Evolutionary conservation across 306 rosid genomes (phyloP).

Genomic region (Aeschynomene evenia): DNA sequence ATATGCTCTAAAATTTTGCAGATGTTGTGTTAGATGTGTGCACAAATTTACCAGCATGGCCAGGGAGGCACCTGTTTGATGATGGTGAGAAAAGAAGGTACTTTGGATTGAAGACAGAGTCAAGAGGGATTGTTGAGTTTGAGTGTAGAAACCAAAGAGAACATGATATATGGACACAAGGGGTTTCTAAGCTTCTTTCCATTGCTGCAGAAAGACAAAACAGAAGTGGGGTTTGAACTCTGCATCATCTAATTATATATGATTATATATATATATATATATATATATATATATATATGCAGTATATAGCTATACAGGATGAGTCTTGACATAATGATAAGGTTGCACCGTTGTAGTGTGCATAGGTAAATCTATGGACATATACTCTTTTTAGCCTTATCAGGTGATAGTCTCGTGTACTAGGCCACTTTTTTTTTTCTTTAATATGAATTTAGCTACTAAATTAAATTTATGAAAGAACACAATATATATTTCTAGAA

Average conservation of each 20-base stretch:
- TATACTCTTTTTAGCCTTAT: too few relatives aligned
- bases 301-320: background rate
- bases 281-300: too few relatives aligned
- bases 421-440: too few relatives aligned
- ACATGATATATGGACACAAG: conserved; percentile 81
- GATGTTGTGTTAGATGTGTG: conserved; percentile 85
- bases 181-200: conserved; percentile 79
- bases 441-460: too few relatives aligned
- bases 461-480: background rate
- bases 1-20: conserved; percentile 27
- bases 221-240: conserved; percentile 33
- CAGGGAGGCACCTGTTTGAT: conserved; percentile 76
- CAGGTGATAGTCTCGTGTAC: too few relatives aligned
- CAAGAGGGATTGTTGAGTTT: conserved; percentile 85
- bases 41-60: conserved; percentile 81
- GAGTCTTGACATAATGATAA: too few relatives aligned
- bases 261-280: too few relatives aligned
- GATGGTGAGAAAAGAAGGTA: conserved; percentile 80
- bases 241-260: too few relatives aligned
- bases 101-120: conserved; percentile 85
- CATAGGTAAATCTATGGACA: too few relatives aligned
- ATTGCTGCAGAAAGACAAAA: conserved; percentile 64
- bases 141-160: conserved; percentile 89
- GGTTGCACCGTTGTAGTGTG: too few relatives aligned
- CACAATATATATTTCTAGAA: background rate